A percentile compares a stretch with the other conserved stretches of the same genome.
phyloP scores from a whole-genome alignment of 83 land plant genomes.

The Isoetes engelmannii region DNA sequence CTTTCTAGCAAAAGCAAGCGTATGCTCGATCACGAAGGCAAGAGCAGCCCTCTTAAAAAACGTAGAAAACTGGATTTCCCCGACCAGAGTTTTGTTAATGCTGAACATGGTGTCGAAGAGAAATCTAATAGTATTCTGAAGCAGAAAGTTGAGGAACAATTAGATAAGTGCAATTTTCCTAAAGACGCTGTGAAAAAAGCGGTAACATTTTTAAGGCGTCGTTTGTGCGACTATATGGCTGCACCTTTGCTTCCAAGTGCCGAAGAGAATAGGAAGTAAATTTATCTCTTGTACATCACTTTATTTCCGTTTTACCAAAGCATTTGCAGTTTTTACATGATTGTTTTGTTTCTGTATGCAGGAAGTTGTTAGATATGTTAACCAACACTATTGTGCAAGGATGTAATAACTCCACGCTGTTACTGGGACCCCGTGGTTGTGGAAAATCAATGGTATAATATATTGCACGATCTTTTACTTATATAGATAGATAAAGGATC shows the following conservation, averaged over 20 bases:
- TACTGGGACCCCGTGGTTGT: conserved; percentile 91
- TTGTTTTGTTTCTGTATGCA: conserved; percentile 22
- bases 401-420: conserved; percentile 82
- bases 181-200: conserved; percentile 12
- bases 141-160: no score
- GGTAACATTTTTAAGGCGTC: conserved; percentile 12
- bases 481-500: background rate
- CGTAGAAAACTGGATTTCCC: no score
- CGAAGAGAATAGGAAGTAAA: background rate
- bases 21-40: no score
- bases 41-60: no score
- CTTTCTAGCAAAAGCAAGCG: no score
- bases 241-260: conserved; percentile 3
- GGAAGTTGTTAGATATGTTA: conserved; percentile 64
- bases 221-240: conserved; percentile 6
- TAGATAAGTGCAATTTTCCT: no score
- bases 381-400: conserved; percentile 61
- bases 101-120: no score
- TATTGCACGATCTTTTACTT: background rate
- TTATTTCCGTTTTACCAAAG: background rate
- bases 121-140: no score
- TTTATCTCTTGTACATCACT: background rate
- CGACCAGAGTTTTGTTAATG: no score
- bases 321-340: background rate
- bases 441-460: conserved; percentile 66